phyloP scores from a whole-genome alignment of 495 filamentous ascomycete species.

The Daldinia caldariorum region DNA sequence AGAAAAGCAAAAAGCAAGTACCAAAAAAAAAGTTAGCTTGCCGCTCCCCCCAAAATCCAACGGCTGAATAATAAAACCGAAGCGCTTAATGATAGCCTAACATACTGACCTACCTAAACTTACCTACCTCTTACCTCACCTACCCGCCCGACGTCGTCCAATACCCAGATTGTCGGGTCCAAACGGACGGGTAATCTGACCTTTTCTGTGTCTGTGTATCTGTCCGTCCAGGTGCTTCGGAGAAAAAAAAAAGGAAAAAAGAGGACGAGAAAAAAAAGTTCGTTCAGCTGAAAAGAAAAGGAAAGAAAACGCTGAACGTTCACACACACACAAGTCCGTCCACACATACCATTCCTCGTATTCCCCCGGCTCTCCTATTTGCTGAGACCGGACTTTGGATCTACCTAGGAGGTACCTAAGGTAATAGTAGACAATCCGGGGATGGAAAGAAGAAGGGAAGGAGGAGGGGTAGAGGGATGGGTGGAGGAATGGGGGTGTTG shows the following conservation, averaged over 20 bases:
- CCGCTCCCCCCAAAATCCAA: neutral
- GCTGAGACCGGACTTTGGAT: neutral
- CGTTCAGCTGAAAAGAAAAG: no score
- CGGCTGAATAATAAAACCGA: neutral
- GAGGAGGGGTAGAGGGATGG: no score
- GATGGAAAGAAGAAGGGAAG: no score
- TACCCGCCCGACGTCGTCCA: constrained; percentile 26
- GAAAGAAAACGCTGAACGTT: no score
- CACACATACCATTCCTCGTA: constrained; percentile 3
- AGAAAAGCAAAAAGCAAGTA: no score
- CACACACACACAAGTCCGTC: no score
- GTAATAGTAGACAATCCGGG: neutral
- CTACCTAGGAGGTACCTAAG: no score
- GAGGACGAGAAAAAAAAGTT: no score
- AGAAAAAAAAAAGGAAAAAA: neutral
- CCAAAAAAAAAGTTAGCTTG: no score
- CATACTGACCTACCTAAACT: neutral
- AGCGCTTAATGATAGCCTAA: constrained; percentile 19
- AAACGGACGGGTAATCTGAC: neutral
- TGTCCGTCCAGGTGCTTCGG: neutral
- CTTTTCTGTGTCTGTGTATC: neutral
- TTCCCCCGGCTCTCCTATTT: neutral
- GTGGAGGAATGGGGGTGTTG: neutral
- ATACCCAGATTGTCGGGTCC: constrained; percentile 34
- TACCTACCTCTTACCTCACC: neutral